A percentile compares a stretch with the other conserved stretches of the same genome.
These are phyloP conservation scores for Nemania sp. DNA, from an alignment of 2,329 filamentous ascomycete species.

Conservation along the genomic window DNA sequence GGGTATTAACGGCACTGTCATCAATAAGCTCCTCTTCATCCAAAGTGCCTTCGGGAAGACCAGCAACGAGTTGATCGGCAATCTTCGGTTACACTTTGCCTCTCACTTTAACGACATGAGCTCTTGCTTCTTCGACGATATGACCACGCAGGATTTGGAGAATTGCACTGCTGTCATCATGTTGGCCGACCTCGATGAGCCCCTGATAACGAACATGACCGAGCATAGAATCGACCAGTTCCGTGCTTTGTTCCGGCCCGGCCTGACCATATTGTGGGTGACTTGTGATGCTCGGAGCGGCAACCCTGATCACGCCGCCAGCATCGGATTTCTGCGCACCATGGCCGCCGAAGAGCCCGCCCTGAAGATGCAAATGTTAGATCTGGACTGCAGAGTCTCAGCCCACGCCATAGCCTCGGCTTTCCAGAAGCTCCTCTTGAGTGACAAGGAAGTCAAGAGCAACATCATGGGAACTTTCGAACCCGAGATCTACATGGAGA, in stretches of 20 bases:
- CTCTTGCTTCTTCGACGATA: slow-evolving; percentile 34
- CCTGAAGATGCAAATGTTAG: slow-evolving; percentile 35
- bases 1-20: slow-evolving; percentile 3
- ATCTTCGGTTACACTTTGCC: slow-evolving; percentile 30
- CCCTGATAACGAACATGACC: slow-evolving; percentile 43
- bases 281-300: slow-evolving; percentile 26
- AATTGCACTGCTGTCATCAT: slow-evolving; percentile 41
- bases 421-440: slow-evolving; percentile 23
- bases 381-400: slow-evolving; percentile 29
- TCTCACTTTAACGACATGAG: slow-evolving; percentile 29
- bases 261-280: slow-evolving; percentile 35
- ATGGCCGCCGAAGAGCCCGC: slow-evolving; percentile 37
- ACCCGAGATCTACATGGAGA: slow-evolving; percentile 44
- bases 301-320: slow-evolving; percentile 36
- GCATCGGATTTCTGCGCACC: slow-evolving; percentile 39
- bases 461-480: slow-evolving; percentile 40
- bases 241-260: slow-evolving; percentile 30
- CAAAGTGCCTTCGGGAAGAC: slow-evolving; percentile 30
- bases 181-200: slow-evolving; percentile 43
- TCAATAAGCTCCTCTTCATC: slow-evolving; percentile 40
- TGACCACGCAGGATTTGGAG: slow-evolving; percentile 27
- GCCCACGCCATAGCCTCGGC: slow-evolving; percentile 24
- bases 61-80: slow-evolving; percentile 22
- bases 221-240: slow-evolving; percentile 35
- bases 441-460: not conserved